Evolutionary conservation across 73 alveolate genomes (phyloP).

Genomic region (Uronychia binucleata): DNA sequence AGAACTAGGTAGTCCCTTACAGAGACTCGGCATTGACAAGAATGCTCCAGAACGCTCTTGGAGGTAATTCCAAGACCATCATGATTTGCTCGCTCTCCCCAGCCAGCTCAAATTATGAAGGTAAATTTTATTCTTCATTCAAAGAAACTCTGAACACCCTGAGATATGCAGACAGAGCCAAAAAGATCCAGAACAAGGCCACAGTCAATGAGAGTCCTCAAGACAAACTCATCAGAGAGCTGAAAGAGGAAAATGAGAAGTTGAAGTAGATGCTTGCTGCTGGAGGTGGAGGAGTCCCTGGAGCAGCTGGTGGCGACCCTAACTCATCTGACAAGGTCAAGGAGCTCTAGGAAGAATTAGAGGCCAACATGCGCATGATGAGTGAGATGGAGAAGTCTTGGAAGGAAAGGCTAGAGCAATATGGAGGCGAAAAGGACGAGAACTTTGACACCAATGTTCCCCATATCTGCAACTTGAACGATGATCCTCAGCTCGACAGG

Average conservation of each 20-base stretch:
- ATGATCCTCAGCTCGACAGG: slow-evolving; percentile 84
- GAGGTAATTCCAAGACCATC: slow-evolving; percentile 97
- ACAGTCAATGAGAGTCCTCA: slow-evolving; percentile 75
- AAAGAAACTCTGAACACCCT: slow-evolving; percentile 98
- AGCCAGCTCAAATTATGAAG: slow-evolving; percentile 97
- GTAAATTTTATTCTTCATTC: too few species aligned
- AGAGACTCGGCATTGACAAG: slow-evolving; percentile 98
- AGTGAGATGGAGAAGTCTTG: slow-evolving; percentile 67
- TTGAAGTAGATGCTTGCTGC: slow-evolving; percentile 68
- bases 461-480: slow-evolving; percentile 89
- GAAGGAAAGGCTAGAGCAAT: slow-evolving; percentile 71
- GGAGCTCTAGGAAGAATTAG: slow-evolving; percentile 61
- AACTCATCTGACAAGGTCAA: slow-evolving; percentile 38
- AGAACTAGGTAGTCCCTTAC: slow-evolving; percentile 88
- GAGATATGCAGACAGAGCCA: slow-evolving; percentile 99
- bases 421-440: slow-evolving; percentile 62
- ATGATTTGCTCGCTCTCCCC: slow-evolving; percentile 99
- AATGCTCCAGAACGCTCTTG: slow-evolving; percentile 98
- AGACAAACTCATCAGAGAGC: slow-evolving; percentile 92
- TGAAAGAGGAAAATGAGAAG: slow-evolving; percentile 93
- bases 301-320: slow-evolving; percentile 64
- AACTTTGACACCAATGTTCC: slow-evolving; percentile 69
- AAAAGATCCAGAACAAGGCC: slow-evolving; percentile 87
- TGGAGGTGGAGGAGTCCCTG: slow-evolving; percentile 55
- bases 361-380: slow-evolving; percentile 12